phyloP scores from a whole-genome alignment of 176 grass and related monocot species.

The Lolium perenne region DNA sequence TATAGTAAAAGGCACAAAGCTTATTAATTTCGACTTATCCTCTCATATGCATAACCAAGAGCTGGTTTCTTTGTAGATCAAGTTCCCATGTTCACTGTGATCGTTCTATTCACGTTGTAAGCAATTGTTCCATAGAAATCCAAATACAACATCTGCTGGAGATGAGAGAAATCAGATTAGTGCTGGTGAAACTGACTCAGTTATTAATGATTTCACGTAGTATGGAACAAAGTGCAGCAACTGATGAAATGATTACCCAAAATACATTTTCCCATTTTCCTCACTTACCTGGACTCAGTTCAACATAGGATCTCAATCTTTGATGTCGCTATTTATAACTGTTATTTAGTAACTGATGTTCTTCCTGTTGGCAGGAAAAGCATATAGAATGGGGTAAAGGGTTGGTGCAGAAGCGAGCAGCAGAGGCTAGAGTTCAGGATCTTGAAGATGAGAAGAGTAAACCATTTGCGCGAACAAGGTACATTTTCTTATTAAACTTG shows the following conservation, averaged over 20 bases:
- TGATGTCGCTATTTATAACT: constrained; percentile 13
- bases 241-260: background rate
- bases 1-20: background rate
- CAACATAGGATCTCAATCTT: constrained; percentile 3
- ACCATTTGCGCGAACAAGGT: constrained; percentile 95
- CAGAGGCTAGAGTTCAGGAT: constrained; percentile 67
- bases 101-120: background rate
- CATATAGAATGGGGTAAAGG: constrained; percentile 94
- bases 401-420: constrained; percentile 87
- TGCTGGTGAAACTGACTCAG: background rate
- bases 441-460: constrained; percentile 76
- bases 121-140: background rate
- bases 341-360: constrained; percentile 26
- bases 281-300: background rate
- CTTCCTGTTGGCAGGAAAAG: constrained; percentile 58
- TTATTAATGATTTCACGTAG: background rate
- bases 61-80: background rate
- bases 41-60: constrained; percentile 1
- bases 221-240: constrained; percentile 7
- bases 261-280: background rate
- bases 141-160: background rate
- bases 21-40: constrained; percentile 23
- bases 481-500: constrained; percentile 10
- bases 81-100: background rate
- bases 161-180: background rate